Evolutionary conservation across 2,329 filamentous ascomycete genomes (phyloP).

Genomic region (Hirsutella thompsonii): DNA sequence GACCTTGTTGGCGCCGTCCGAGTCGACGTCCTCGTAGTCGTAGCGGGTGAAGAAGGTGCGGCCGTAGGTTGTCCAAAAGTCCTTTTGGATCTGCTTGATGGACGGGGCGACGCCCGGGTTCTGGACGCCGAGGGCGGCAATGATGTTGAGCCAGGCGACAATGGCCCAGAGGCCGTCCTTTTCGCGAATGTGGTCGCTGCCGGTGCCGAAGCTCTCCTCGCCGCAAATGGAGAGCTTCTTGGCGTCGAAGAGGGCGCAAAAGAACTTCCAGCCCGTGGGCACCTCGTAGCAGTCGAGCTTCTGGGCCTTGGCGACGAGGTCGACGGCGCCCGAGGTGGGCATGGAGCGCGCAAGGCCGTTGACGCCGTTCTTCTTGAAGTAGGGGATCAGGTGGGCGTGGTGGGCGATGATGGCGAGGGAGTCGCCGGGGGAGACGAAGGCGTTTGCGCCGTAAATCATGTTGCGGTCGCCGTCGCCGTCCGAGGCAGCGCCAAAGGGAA

Average conservation of each 20-base stretch:
- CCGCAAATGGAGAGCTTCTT: conserved; percentile 97
- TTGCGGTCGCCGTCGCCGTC: conserved; percentile 98
- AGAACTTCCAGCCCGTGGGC: conserved; percentile 98
- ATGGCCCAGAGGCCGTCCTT: conserved; percentile 98
- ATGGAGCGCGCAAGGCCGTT: conserved; percentile 93
- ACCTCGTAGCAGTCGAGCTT: conserved; percentile 89
- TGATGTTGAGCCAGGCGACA: conserved; percentile 97
- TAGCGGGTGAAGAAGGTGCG: conserved; percentile 99
- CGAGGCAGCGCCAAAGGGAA: conserved; percentile 92
- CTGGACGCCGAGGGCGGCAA: conserved; percentile 80
- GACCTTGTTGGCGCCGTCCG: conserved; percentile 81
- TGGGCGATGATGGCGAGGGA: conserved; percentile 97
- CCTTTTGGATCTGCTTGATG: conserved; percentile 90
- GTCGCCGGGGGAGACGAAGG: conserved; percentile 94
- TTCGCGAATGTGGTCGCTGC: conserved; percentile 96
- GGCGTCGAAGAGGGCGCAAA: conserved; percentile 89
- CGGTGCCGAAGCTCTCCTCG: conserved; percentile 96
- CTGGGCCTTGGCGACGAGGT: conserved; percentile 91
- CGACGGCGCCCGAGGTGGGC: conserved; percentile 92
- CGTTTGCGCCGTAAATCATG: conserved; percentile 98
- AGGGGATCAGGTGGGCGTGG: conserved; percentile 90
- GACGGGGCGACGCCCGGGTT: conserved; percentile 70
- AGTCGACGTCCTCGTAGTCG: conserved; percentile 93
- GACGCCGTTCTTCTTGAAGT: conserved; percentile 95
- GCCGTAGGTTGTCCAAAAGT: conserved; percentile 94